phyloP scores from a whole-genome alignment of 2,329 filamentous ascomycete genomes.

The Microsporum canis region DNA sequence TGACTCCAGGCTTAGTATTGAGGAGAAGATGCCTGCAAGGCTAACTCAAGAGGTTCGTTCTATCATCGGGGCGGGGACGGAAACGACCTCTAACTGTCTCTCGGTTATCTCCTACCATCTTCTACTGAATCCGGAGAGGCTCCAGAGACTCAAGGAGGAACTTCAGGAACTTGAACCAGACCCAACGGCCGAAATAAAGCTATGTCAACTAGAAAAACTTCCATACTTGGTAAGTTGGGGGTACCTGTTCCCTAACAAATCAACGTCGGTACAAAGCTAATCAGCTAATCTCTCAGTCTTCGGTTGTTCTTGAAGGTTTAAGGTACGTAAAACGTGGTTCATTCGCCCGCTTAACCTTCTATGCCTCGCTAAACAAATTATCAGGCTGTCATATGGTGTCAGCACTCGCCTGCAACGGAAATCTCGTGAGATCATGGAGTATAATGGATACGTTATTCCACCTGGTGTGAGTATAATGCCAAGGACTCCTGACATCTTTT shows the following conservation, averaged over 20 bases:
- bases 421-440: constrained; percentile 11
- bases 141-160: constrained; percentile 7
- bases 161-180: constrained; percentile 1
- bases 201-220: constrained; percentile 10
- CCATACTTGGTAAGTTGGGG: constrained; percentile 12
- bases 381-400: constrained; percentile 13
- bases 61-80: constrained; percentile 26
- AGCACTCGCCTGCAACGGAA: constrained; percentile 14
- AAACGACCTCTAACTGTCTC: constrained; percentile 26
- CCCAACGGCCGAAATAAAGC: not conserved
- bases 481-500: not conserved
- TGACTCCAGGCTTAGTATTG: constrained; percentile 24
- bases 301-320: constrained; percentile 14
- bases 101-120: constrained; percentile 13
- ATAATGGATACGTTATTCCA: constrained; percentile 14
- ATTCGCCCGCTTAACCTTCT: not conserved
- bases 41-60: constrained; percentile 24
- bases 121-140: constrained; percentile 9
- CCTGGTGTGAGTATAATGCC: constrained; percentile 12
- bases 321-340: constrained; percentile 8
- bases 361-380: not conserved
- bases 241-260: not conserved
- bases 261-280: not conserved
- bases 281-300: constrained; percentile 9
- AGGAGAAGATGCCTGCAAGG: constrained; percentile 28